phyloP scores from a whole-genome alignment of 306 rosid species.

The Crotalaria pallida region DNA sequence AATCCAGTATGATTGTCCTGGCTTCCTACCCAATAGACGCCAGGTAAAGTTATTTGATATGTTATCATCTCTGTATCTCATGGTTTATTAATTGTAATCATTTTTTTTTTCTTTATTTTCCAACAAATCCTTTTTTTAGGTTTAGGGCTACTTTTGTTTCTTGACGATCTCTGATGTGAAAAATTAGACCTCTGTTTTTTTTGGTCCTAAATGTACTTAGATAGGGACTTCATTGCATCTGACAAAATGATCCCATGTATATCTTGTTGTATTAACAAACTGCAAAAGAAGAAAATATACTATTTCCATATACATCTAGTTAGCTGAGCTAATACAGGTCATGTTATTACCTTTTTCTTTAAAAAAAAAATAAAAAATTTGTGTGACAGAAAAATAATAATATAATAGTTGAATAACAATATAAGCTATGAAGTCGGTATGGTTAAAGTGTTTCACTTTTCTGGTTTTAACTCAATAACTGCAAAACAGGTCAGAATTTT shows the following conservation, averaged over 20 bases:
- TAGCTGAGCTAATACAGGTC: neutral
- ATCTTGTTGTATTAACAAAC: neutral
- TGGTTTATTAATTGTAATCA: neutral
- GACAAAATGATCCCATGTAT: neutral
- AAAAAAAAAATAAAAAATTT: too few relatives aligned
- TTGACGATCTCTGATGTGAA: neutral
- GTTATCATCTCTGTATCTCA: neutral
- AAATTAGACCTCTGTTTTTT: neutral
- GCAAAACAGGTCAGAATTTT: neutral
- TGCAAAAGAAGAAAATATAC: conserved; percentile 8
- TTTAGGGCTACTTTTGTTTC: neutral
- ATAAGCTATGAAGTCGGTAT: neutral
- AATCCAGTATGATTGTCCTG: conserved; percentile 93
- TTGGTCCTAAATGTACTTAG: neutral
- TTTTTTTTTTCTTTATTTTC: conserved; percentile 10
- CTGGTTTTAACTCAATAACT: neutral
- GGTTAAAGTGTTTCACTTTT: neutral
- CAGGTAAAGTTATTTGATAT: conserved; percentile 59
- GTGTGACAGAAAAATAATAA: neutral
- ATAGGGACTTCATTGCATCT: neutral
- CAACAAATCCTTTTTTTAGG: neutral
- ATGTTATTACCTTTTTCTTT: neutral
- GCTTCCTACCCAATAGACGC: conserved; percentile 80
- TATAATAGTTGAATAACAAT: neutral
- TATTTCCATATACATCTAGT: neutral